These are phyloP conservation scores for Pyrenophora teres DNA, from an alignment of 2,329 filamentous ascomycete genomes.

Conservation along the genomic window DNA sequence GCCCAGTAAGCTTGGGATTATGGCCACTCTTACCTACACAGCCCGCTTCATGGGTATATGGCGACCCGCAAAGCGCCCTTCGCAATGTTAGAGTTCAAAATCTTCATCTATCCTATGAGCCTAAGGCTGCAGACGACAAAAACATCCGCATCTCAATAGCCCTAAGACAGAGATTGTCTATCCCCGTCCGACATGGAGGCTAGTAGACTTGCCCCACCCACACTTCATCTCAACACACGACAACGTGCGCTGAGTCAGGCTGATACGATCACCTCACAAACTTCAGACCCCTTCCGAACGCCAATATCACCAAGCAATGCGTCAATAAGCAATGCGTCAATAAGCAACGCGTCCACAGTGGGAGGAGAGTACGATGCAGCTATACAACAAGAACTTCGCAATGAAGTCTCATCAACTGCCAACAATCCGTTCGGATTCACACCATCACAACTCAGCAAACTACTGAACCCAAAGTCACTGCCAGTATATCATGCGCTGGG, in stretches of 20 bases:
- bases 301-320: slow-evolving; percentile 32
- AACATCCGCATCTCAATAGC: not conserved
- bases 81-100: not conserved
- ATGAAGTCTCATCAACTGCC: slow-evolving; percentile 32
- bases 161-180: not conserved
- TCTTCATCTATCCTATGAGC: not conserved
- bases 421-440: slow-evolving; percentile 61
- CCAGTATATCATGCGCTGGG: slow-evolving; percentile 58
- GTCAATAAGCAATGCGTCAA: slow-evolving; percentile 31
- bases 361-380: slow-evolving; percentile 38
- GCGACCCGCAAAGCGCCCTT: slow-evolving; percentile 7
- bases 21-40: slow-evolving; percentile 21
- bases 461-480: slow-evolving; percentile 58
- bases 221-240: slow-evolving; percentile 33
- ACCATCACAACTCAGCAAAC: slow-evolving; percentile 59
- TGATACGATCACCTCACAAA: slow-evolving; percentile 32
- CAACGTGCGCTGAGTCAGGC: slow-evolving; percentile 31
- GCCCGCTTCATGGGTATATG: slow-evolving; percentile 22
- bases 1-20: slow-evolving; percentile 11
- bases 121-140: not conserved
- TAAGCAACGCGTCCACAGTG: slow-evolving; percentile 25
- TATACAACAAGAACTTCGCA: slow-evolving; percentile 34
- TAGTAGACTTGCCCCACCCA: slow-evolving; percentile 33
- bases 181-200: slow-evolving; percentile 23
- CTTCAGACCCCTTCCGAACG: slow-evolving; percentile 31